Evolutionary conservation across 225 moss, liverwort and hornwort species (phyloP), one percentile per base, ranked within the genome.

Genomic region (Marchantia polymorpha): DNA sequence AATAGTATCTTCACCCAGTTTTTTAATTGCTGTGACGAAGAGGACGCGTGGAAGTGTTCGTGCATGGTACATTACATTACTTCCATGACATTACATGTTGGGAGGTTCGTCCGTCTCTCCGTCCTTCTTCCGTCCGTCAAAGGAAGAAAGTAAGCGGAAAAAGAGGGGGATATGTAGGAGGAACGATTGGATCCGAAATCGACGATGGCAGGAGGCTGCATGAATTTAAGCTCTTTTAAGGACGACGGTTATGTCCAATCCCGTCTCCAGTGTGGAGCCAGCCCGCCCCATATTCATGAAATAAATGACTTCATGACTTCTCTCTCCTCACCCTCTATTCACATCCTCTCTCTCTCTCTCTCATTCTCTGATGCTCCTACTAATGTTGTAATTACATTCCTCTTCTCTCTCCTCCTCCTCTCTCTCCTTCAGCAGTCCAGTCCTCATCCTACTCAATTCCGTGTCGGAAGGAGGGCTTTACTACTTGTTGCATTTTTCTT

Each of bases 221-320:
- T 78, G 78, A 75, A 77, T 52, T 55, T 77, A 46, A 78, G 66
- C 64, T 78, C 46, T 52, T 53, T 77, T 72, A 78, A 80, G 79
- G 76, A 70, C 79, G 79, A 76, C 79, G 78, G 76, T 80, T 83
- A 76, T 64, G 74, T 83, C 74, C 83, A 78, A 52, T 73, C 72
- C 23, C 49, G 10, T 66, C 22, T 61, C n/a, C 61, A 22, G 8
- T 17, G 61, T 61, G 61, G 22, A 61, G 61, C 61, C 61, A 61
- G 61, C 61, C 61, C 17, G 51, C 39, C 76, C 76, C 76, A 69
- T 68, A 82, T 76, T 56, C 56, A 69, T 59, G 15, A 27, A 69
- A 70, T 50, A 22, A 12, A 61, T 66, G 61, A 61, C n/a, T 72
- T 69, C 67, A 61, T 66, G 61, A 61, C n/a, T 72, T 69, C 67